Conservation (phyloP, 2,329 filamentous ascomycete species). For the Neonectria hederae region DNA sequence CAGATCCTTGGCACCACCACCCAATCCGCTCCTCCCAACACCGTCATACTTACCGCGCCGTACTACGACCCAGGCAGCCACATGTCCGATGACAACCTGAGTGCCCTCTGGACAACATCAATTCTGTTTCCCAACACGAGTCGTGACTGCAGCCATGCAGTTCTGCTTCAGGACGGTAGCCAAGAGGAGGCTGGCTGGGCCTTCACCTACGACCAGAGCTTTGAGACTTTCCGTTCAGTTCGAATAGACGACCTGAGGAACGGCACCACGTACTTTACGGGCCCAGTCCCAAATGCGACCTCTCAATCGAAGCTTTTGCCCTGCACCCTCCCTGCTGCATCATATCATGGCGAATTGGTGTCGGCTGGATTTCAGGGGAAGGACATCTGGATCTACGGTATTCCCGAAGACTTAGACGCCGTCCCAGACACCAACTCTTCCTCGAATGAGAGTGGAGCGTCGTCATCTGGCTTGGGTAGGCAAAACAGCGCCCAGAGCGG, state of each 20-base stretch:
- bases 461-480: constrained; percentile 42
- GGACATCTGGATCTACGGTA: constrained; percentile 81
- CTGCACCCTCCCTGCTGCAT: constrained; percentile 74
- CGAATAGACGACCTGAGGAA: constrained; percentile 78
- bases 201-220: constrained; percentile 79
- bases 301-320: constrained; percentile 71
- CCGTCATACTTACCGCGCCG: constrained; percentile 81
- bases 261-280: constrained; percentile 82
- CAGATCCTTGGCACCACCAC: constrained; percentile 81
- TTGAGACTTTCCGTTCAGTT: constrained; percentile 81
- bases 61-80: constrained; percentile 79
- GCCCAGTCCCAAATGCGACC: constrained; percentile 64
- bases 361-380: constrained; percentile 77
- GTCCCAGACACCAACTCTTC: constrained; percentile 55
- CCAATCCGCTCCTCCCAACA: constrained; percentile 70
- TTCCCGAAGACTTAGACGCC: constrained; percentile 77
- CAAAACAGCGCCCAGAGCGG: constrained; percentile 44
- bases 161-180: constrained; percentile 69
- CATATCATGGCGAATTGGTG: constrained; percentile 75
- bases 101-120: constrained; percentile 84
- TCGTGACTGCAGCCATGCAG: constrained; percentile 79
- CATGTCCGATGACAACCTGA: constrained; percentile 72
- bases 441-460: constrained; percentile 34
- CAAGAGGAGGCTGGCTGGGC: constrained; percentile 77
- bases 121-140: constrained; percentile 86